These are phyloP conservation scores for Malus sylvestris DNA, from an alignment of 306 rosid genomes.

Conservation along the genomic window DNA sequence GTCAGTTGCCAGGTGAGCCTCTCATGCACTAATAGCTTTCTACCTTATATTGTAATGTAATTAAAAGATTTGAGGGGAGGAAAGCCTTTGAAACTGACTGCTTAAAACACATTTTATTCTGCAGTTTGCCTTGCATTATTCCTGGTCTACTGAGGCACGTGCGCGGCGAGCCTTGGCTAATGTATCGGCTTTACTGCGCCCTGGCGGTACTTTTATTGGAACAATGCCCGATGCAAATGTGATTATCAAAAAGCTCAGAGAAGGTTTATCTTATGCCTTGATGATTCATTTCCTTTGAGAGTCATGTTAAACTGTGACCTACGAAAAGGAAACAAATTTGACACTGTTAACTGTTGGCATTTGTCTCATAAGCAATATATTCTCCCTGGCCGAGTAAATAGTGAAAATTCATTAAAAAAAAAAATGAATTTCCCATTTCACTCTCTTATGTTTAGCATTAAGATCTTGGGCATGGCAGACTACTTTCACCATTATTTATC, in stretches of 20 bases:
- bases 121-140: conserved; percentile 62
- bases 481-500: conserved; percentile 25
- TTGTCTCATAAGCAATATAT: background rate
- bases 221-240: conserved; percentile 99
- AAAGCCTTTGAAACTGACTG: background rate
- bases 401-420: background rate
- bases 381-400: background rate
- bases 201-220: conserved; percentile 92
- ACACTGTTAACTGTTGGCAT: background rate
- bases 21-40: background rate
- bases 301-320: background rate
- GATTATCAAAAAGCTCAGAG: conserved; percentile 81
- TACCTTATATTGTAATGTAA: background rate
- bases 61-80: background rate
- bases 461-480: conserved; percentile 15
- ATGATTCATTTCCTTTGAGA: background rate
- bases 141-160: conserved; percentile 97
- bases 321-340: background rate
- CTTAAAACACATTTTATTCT: conserved; percentile 9
- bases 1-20: conserved; percentile 80
- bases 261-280: conserved; percentile 40
- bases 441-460: background rate
- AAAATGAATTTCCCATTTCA: background rate
- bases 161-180: conserved; percentile 89
- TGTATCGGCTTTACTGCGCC: conserved; percentile 92